Conservation (phyloP, 2,329 filamentous ascomycete genomes). For the Colletotrichum magnum region DNA sequence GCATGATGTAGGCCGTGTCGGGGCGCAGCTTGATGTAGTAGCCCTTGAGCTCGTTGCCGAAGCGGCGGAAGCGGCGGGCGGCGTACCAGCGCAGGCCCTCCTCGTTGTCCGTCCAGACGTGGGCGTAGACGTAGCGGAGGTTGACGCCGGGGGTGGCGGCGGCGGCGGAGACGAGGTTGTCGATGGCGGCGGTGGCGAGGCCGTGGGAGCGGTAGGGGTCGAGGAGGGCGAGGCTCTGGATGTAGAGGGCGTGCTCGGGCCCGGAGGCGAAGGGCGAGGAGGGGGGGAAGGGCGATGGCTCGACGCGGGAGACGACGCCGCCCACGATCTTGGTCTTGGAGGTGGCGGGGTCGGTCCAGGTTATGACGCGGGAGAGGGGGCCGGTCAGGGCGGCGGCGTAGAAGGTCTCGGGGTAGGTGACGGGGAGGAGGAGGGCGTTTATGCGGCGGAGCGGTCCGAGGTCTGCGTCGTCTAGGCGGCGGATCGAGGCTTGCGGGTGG, state of each 20-base stretch:
- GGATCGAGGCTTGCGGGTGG: constrained; percentile 66
- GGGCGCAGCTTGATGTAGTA: constrained; percentile 76
- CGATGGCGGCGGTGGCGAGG: constrained; percentile 69
- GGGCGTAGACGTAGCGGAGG: constrained; percentile 68
- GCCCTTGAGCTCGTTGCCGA: constrained; percentile 62
- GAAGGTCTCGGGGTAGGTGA: constrained; percentile 75
- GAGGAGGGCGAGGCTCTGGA: constrained; percentile 74
- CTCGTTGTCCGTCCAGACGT: constrained; percentile 78
- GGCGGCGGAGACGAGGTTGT: constrained; percentile 62
- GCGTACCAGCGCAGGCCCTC: constrained; percentile 75
- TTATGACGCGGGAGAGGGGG: constrained; percentile 72
- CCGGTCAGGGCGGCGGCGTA: constrained; percentile 68
- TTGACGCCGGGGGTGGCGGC: constrained; percentile 53
- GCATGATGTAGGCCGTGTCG: constrained; percentile 72
- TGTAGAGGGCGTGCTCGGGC: constrained; percentile 68
- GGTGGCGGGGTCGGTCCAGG: constrained; percentile 63
- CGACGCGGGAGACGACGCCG: constrained; percentile 73
- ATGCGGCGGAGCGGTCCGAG: constrained; percentile 73
- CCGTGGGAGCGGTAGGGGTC: constrained; percentile 74
- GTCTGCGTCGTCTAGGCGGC: constrained; percentile 64
- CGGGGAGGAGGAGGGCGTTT: constrained; percentile 74
- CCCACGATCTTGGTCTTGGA: constrained; percentile 64
- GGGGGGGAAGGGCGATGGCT: constrained; percentile 57
- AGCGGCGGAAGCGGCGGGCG: constrained; percentile 67
- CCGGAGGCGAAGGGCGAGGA: constrained; percentile 41